Evolutionary conservation across 306 rosid genomes (phyloP).

Genomic region (Trifolium repens): DNA sequence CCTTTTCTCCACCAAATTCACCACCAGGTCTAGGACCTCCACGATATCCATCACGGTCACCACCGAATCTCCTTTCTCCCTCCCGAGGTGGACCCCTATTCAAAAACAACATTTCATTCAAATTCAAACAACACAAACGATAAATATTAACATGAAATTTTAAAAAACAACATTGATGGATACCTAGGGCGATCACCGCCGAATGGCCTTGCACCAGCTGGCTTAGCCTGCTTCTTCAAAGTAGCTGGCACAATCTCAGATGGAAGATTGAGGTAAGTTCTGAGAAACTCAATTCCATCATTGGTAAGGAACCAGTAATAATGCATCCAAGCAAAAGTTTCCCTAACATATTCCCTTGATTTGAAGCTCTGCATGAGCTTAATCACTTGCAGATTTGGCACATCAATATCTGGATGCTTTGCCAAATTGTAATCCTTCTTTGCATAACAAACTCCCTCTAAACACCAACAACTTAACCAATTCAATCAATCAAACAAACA

Average conservation of each 20-base stretch:
- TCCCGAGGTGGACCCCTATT: constrained; percentile 60
- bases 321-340: constrained; percentile 95
- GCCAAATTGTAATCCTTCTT: constrained; percentile 83
- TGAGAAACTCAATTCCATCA: constrained; percentile 85
- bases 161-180: not conserved
- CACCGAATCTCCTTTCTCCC: constrained; percentile 56
- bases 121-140: not conserved
- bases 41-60: constrained; percentile 86
- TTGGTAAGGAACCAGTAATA: constrained; percentile 92
- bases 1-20: constrained; percentile 77
- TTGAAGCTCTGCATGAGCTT: constrained; percentile 97
- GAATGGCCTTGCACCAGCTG: constrained; percentile 62
- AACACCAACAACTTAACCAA: not conserved
- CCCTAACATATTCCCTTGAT: constrained; percentile 84
- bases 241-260: constrained; percentile 92
- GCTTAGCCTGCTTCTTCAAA: constrained; percentile 81
- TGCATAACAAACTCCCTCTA: constrained; percentile 79
- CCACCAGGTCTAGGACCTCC: constrained; percentile 74
- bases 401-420: constrained; percentile 88
- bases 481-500: not conserved
- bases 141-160: not conserved
- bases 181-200: constrained; percentile 91
- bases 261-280: constrained; percentile 89
- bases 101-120: not conserved
- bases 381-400: constrained; percentile 87